phyloP scores from a whole-genome alignment of 2,329 filamentous ascomycete species.

The Claviceps africana region DNA sequence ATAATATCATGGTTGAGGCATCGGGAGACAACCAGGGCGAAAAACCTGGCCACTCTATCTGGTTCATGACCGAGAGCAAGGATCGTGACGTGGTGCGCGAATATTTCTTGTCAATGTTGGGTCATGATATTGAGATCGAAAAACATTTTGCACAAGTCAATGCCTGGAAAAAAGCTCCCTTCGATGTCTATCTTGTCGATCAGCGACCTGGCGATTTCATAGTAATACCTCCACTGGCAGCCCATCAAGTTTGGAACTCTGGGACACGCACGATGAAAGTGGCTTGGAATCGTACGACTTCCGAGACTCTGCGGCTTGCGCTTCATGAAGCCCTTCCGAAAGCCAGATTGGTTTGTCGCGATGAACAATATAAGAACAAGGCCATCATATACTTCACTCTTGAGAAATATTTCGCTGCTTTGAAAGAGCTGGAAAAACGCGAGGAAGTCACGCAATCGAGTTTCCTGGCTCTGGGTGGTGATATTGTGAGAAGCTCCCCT shows the following conservation, averaged over 20 bases:
- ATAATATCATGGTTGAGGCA: conserved; percentile 96
- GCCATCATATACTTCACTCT: conserved; percentile 85
- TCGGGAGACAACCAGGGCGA: conserved; percentile 61
- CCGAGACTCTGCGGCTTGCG: conserved; percentile 78
- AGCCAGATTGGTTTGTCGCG: conserved; percentile 80
- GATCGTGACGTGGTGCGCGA: conserved; percentile 83
- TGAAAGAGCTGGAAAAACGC: conserved; percentile 38
- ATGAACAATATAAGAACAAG: conserved; percentile 98
- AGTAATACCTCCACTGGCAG: conserved; percentile 78
- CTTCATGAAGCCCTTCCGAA: conserved; percentile 77
- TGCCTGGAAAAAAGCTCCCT: conserved; percentile 88
- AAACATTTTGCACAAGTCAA: conserved; percentile 93
- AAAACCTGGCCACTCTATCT: conserved; percentile 77
- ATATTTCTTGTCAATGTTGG: conserved; percentile 84
- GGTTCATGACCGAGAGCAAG: conserved; percentile 97
- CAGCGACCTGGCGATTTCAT: conserved; percentile 87
- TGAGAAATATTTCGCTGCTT: conserved; percentile 57
- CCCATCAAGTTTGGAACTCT: conserved; percentile 96
- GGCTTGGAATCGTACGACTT: conserved; percentile 92
- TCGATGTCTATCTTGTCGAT: conserved; percentile 84
- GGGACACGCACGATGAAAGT: conserved; percentile 94
- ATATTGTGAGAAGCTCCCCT: conserved; percentile 27
- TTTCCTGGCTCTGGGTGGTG: conserved; percentile 33
- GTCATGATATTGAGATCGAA: conserved; percentile 93
- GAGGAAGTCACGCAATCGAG: conserved; percentile 30